Conservation (phyloP, 306 rosid genomes). For the Inga laurina region DNA sequence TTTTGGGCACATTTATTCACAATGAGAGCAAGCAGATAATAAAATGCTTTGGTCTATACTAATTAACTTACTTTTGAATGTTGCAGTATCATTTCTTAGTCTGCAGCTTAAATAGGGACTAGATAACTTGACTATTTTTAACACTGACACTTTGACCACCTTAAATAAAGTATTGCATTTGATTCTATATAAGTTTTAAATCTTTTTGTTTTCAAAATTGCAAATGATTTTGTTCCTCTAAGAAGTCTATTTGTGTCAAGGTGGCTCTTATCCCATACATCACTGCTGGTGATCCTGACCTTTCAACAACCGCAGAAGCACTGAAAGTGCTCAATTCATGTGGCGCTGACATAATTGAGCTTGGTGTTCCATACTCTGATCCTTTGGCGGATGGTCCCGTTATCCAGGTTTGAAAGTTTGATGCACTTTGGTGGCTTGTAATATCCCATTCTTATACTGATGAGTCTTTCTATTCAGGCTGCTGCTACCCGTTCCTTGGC, state of each 20-base stretch:
- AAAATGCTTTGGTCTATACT: not conserved
- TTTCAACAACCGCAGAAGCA: conserved; percentile 86
- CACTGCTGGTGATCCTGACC: conserved; percentile 97
- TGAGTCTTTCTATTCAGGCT: conserved; percentile 59
- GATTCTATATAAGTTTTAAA: conserved; percentile 10
- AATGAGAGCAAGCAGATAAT: not conserved
- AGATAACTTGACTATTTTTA: not conserved
- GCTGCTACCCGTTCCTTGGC: conserved; percentile 92
- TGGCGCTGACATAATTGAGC: conserved; percentile 92
- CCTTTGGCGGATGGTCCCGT: conserved; percentile 99
- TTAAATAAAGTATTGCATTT: not conserved
- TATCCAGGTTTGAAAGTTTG: conserved; percentile 69
- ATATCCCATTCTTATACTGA: conserved; percentile 32
- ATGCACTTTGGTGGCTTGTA: conserved; percentile 15
- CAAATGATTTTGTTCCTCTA: conserved; percentile 24
- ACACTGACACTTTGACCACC: not conserved
- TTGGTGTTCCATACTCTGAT: conserved; percentile 93
- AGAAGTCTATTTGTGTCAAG: conserved; percentile 47
- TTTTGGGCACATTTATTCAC: not conserved
- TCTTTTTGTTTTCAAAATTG: not conserved
- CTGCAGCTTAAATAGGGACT: not conserved
- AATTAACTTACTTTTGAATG: not conserved
- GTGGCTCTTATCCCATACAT: conserved; percentile 90
- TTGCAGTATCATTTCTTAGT: not conserved
- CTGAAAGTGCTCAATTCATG: conserved; percentile 80